Base-by-base conservation (phyloP, 768 basidiomycete species). In the Mycena metata region DNA sequence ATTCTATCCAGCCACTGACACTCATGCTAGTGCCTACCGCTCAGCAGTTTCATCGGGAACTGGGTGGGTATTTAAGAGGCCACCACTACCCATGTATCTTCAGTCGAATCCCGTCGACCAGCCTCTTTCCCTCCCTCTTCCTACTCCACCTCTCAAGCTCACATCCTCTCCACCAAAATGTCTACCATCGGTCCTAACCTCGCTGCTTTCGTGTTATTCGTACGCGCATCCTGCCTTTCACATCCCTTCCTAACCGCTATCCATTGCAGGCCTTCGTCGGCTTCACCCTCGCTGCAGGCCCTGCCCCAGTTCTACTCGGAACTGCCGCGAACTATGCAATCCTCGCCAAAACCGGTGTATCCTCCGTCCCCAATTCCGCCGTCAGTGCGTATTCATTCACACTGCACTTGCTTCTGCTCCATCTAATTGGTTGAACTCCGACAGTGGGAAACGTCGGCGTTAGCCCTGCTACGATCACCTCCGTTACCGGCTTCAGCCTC, bases 401-500 rank as follows among this genome's bases (percentile, higher is more conserved):
- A 16, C n/a, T 13, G 2, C n/a, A n/a, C n/a, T 17, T 10, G n/a
- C 17, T 17, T 10, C n/a, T 3, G 9, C 10, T 39, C 11, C 2
- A 43, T 49, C 17, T 19, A 19, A 5, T 23, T 0, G 24, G 10
- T 13, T 42, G 9, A 6, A 19, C 3, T 41, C 6, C 39, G 3
- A n/a, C 42, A 66, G 64, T 7, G 9, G 64, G 64, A 33, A 42
- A 66, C 30, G 56, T 66, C 23, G 65, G 65, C 24, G 43, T 60
- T 26, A 52, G 58, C 9, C 58, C 57, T 21, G 57, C 43, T 16
- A 58, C 41, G 3, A 17, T 15, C 30, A 60, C 42, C 47, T 45
- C 65, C 21, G 2, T 66, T 42, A 59, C 41, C 13, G 65, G 65
- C 23, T 66, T 66, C 58, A 52, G 42, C 13, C 65, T 66, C 42